phyloP scores from a whole-genome alignment of 1,139 yeast genomes.

The Debaryomycetaceae sp. region DNA sequence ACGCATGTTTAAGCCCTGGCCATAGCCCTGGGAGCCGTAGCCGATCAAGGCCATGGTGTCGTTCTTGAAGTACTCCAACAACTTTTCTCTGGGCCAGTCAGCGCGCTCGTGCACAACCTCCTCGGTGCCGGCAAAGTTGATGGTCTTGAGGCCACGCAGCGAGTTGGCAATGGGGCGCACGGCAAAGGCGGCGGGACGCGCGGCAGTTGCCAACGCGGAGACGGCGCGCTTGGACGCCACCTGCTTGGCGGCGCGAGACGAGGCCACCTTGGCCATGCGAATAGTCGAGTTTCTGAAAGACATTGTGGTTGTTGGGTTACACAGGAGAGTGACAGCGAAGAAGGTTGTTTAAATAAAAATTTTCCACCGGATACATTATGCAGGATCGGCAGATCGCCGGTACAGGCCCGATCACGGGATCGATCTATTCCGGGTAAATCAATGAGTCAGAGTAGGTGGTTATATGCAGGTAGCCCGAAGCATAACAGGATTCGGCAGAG shows the following conservation, averaged over 20 bases:
- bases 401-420: too few species aligned
- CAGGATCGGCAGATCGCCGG: too few species aligned
- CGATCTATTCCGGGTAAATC: too few species aligned
- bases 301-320: constrained; percentile 30
- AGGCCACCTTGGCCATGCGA: constrained; percentile 53
- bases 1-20: constrained; percentile 98
- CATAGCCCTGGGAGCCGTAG: constrained; percentile 99
- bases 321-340: constrained; percentile 1
- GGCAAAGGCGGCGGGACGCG: constrained; percentile 13
- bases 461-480: too few species aligned
- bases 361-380: constrained; percentile 6
- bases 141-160: constrained; percentile 86
- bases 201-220: constrained; percentile 44
- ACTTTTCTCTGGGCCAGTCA: constrained; percentile 99
- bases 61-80: constrained; percentile 91
- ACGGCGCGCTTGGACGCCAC: constrained; percentile 56
- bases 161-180: constrained; percentile 32
- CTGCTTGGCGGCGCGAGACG: constrained; percentile 39
- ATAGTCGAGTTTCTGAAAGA: constrained; percentile 54
- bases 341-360: constrained; percentile 1
- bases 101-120: constrained; percentile 97
- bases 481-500: too few species aligned
- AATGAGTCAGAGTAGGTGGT: too few species aligned
- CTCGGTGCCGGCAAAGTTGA: constrained; percentile 92
- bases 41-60: constrained; percentile 97